phyloP scores from a whole-genome alignment of 78 protist species.

The Dictyostelium firmibasis region DNA sequence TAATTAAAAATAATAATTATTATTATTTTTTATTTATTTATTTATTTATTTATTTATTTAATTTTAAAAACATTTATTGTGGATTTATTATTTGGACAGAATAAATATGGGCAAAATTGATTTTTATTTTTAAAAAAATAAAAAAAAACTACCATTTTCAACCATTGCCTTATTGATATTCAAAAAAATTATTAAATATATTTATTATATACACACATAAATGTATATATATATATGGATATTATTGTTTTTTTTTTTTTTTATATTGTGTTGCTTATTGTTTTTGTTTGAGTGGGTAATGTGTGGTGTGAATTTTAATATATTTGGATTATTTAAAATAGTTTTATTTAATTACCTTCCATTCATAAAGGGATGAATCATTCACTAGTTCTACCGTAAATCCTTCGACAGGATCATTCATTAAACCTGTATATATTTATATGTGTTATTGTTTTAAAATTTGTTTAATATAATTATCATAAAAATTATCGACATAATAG shows the following conservation, averaged over 20 bases:
- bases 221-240: not conserved
- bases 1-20: no score
- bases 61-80: not conserved
- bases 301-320: not conserved
- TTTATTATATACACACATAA: no score
- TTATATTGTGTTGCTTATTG: not conserved
- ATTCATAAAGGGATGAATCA: conserved; percentile 57
- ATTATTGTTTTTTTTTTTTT: not conserved
- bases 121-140: not conserved
- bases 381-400: conserved; percentile 58
- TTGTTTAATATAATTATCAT: not conserved
- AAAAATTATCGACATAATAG: not conserved
- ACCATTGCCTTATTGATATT: conserved; percentile 10
- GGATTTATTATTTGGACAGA: not conserved
- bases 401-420: conserved; percentile 75
- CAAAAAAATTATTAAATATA: not conserved
- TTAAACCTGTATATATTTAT: conserved; percentile 28
- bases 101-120: not conserved
- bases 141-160: conserved; percentile 1
- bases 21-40: not conserved
- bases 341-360: conserved; percentile 35
- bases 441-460: not conserved
- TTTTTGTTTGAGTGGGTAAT: not conserved
- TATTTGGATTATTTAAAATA: not conserved
- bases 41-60: not conserved